Evolutionary conservation across 345 rosid genomes (phyloP).

Genomic region (Dipteronia dyeriana): DNA sequence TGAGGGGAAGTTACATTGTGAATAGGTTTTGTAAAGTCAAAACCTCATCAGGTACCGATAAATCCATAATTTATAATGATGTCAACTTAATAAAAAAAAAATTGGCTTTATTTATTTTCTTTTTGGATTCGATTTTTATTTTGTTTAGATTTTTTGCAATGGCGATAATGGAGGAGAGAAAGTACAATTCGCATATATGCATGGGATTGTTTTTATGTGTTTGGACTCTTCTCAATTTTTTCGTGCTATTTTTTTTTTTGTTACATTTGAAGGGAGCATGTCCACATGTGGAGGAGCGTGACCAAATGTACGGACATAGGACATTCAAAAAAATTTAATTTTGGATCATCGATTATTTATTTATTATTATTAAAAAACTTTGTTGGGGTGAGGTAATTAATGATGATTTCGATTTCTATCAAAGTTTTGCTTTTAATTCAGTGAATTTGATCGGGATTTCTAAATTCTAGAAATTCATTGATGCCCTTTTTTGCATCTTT

Average conservation of each 20-base stretch:
- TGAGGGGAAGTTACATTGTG: no score
- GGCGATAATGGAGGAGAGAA: not conserved
- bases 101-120: no score
- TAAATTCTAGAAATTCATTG: not conserved
- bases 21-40: no score
- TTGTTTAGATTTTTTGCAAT: not conserved
- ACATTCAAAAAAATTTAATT: no score
- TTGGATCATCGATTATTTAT: not conserved
- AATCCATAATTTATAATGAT: no score
- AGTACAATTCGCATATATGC: not conserved
- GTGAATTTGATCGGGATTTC: not conserved
- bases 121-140: not conserved
- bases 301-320: conserved; percentile 1
- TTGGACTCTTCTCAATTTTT: not conserved
- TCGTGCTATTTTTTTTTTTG: not conserved
- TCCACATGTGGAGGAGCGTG: conserved; percentile 12
- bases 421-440: not conserved
- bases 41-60: no score
- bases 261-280: conserved; percentile 1
- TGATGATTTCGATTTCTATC: not conserved
- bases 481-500: not conserved
- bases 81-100: no score
- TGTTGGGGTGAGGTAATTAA: not conserved
- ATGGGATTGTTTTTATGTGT: not conserved
- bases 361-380: not conserved